These are phyloP conservation scores for Diaporthe vaccinii DNA, from an alignment of 2,329 filamentous ascomycete species.

Conservation along the genomic window DNA sequence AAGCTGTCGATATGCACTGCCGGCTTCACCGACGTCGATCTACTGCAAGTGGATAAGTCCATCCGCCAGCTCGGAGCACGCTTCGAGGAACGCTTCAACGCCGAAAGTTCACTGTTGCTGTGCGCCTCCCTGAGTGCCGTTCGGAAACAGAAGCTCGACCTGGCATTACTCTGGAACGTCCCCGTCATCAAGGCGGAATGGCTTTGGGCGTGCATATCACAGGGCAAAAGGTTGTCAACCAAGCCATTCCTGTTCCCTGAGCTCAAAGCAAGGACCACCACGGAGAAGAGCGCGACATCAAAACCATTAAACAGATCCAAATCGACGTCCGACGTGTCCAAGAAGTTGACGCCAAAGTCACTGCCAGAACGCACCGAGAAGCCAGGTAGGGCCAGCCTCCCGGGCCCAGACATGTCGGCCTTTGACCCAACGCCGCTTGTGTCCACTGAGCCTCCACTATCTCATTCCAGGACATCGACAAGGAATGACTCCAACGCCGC, in stretches of 20 bases:
- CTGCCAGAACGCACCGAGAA: constrained; percentile 31
- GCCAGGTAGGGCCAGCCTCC: constrained; percentile 24
- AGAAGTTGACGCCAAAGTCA: constrained; percentile 31
- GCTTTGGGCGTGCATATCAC: constrained; percentile 85
- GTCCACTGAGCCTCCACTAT: constrained; percentile 30
- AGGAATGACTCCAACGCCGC: constrained; percentile 40
- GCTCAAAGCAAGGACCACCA: constrained; percentile 51
- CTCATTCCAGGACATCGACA: constrained; percentile 5
- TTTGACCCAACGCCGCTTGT: constrained; percentile 37
- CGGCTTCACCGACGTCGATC: constrained; percentile 85
- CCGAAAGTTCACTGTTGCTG: constrained; percentile 82
- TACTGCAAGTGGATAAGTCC: constrained; percentile 85
- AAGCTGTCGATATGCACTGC: constrained; percentile 83
- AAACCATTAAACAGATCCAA: constrained; percentile 38
- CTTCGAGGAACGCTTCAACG: constrained; percentile 83
- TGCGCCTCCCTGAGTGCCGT: constrained; percentile 72
- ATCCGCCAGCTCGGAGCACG: constrained; percentile 82
- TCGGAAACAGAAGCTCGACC: constrained; percentile 81
- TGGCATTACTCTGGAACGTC: constrained; percentile 81
- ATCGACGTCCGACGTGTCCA: constrained; percentile 37
- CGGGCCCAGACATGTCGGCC: constrained; percentile 40
- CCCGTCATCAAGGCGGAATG: constrained; percentile 86
- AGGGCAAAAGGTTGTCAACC: constrained; percentile 61
- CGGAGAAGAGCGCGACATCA: constrained; percentile 29
- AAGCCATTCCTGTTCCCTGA: constrained; percentile 63